Base-by-base conservation (phyloP, 1,139 yeast genomes). In the Candida tetrigidarum region DNA sequence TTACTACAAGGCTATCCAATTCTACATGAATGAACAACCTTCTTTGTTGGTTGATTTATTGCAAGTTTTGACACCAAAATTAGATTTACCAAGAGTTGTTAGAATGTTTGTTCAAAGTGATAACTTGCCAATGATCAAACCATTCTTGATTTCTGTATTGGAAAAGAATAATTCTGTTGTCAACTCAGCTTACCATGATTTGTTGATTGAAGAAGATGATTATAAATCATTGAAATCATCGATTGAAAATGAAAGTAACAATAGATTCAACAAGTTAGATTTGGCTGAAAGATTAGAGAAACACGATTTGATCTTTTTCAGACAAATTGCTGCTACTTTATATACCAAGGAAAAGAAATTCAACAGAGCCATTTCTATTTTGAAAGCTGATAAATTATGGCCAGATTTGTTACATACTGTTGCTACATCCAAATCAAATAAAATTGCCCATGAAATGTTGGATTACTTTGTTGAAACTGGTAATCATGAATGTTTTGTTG, bases 391-490 rank as follows among this genome's bases (percentile, higher is more conserved):
- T 73, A 91, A 89, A 69, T 76, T 93, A 58, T 93, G 98, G 98
- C 78, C 86, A 52, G 97, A 92, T 64, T 91, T 96, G 54, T 87
- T 95, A 62, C 89, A 83, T 62, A 92, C 98, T 9, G 97, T 96
- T 33, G 83, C 96, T n/a, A 68, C 83, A 47, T 90, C 97, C 15
- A 81, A 81, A 54, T 85, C 86, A 54, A 63, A 81, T 19, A 91
- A 88, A 63, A 85, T 93, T 62, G 92, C 96, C 23, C 96, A 90
- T 64, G 99, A 92, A 50, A 75, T 90, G 54, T 74, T 93, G 63
- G 81, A 86, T 50, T 95, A 93, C 73, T 93, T 93, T 67, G 98
- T 95, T 50, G 98, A 92, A 61, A 91, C 96, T 39, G 99, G 97
- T 59, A 93, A 93, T 73, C 91, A 86, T 67, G 99, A 93, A 73